Evolutionary conservation across 1,284 basidiomycete species (phyloP), one percentile per base, ranked within the genome.

Genomic region (Pseudomicrostroma phylloplanum): DNA sequence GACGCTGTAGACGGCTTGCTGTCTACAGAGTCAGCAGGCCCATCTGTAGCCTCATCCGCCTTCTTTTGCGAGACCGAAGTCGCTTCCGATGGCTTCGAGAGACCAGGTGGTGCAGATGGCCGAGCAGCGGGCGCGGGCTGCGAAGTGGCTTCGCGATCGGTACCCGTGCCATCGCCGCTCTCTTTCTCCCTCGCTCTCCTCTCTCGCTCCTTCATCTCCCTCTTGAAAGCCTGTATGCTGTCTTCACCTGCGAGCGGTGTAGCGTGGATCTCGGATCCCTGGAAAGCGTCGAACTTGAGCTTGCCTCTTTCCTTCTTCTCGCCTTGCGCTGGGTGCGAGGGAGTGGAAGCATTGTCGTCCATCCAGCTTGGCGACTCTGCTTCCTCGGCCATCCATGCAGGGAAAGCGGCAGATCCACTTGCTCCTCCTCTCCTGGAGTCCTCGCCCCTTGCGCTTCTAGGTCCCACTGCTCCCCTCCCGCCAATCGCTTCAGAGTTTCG

Each of bases 331-430:
- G 23, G 21, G n/a, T 60, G 61, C 40, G 40, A 11, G 11, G 48
- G n/a, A 17, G 42, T 51, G 0, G 48, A 19, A 15, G 55, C 83
- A 73, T 90, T 90, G n/a, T 89, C 87, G 67, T 90, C 89, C 89
- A 92, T 91, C 90, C 90, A 92, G 17, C 90, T 90, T 21, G 90
- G 90, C 74, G 91, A 89, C 87, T 90, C 81, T 89, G 89, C 74
- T 84, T 86, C 71, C 87, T 86, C 72, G 40, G 62, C 71, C 48
- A 68, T 61, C 72, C 72, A 74, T 3, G 69, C 55, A 48, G 69
- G 68, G 46, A 62, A 62, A 6, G 60, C 19, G 21, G 25, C 41
- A 41, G 21, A 25, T 8, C 30, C 30, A 26, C 57, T 40, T 21
- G n/a, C 17, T 17, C 40, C 53, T 8, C 41, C 41, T 30, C 46